Evolutionary conservation across 345 rosid genomes (phyloP).

Genomic region (Moringa oleifera): DNA sequence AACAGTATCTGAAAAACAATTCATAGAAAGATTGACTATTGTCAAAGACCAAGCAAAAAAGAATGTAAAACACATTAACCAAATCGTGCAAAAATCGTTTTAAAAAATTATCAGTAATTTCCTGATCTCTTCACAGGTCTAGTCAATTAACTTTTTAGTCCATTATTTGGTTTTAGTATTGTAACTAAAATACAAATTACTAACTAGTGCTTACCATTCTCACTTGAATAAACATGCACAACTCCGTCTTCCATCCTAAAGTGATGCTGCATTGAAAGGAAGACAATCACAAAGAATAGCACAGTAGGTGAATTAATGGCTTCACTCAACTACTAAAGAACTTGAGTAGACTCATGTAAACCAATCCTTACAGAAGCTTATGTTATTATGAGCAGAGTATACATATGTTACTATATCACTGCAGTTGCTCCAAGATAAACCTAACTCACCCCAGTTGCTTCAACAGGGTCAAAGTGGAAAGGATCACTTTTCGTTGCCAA

Average conservation of each 20-base stretch:
- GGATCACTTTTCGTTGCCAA: conserved; percentile 25
- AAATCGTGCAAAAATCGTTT: background rate
- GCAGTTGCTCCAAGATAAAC: conserved; percentile 7
- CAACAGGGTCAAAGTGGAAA: conserved; percentile 36
- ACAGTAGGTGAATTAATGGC: background rate
- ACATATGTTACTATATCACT: background rate
- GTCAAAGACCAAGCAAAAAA: background rate
- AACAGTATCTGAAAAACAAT: conserved; percentile 23
- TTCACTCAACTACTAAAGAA: background rate
- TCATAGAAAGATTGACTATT: background rate
- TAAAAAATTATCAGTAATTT: background rate
- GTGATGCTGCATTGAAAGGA: conserved; percentile 34
- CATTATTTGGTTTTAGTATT: background rate
- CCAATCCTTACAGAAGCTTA: background rate
- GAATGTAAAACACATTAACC: background rate
- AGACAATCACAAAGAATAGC: background rate
- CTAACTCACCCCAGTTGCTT: conserved; percentile 38
- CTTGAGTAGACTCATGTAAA: background rate
- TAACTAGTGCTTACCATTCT: conserved; percentile 24
- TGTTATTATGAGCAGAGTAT: background rate
- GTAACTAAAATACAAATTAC: background rate
- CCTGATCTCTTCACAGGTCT: background rate
- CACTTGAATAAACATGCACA: conserved; percentile 39
- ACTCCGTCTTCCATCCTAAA: conserved; percentile 53
- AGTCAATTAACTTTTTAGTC: background rate